Evolutionary conservation across 257 asterid species (phyloP), one percentile per base, ranked within the genome.

Genomic region (Coffea canephora): DNA sequence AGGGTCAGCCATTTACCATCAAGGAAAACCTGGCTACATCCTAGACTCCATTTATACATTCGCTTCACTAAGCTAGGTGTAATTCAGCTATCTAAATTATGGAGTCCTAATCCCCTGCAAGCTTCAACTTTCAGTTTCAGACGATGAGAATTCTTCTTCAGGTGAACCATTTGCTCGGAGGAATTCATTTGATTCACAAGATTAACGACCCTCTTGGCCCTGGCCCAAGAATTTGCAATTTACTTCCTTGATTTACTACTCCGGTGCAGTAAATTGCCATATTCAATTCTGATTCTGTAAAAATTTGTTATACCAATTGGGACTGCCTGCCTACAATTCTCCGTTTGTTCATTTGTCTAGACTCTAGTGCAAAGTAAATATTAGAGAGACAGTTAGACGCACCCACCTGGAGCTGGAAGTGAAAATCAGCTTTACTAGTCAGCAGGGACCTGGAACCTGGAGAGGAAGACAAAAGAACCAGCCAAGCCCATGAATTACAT

Each of bases 371-470:
- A 64, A 64, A 27, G 39, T 64, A 27, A 12, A 27, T 8, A 36
- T 34, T n/a, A 55, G 48, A 2, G 1, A 54, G 14, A 70, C 34
- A 45, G 34, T 25, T 8, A 57, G n/a, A 6, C 6, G 25, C 15
- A 80, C 87, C 5, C 5, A 85, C 91, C 88, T 82, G 89, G 84
- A 68, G 34, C 88, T 82, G 89, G 84, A 68, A 34, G 76, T 77
- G 48, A 84, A 78, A 52, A 74, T 77, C 76, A 59, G 73, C 71
- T 78, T 73, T 65, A 39, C 62, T 78, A 31, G 78, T 52, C 71
- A 75, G 75, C 21, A 55, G 75, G 34, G 43, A 57, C 43, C 80
- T 71, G 69, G 55, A 27, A 72, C 84, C 90, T 81, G 88, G 52
- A 68, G 69, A 27, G 31, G 8, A 49, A 76, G 49, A 48, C 19